These are phyloP conservation scores for Artemisia annua DNA, from an alignment of 129 eudicot genomes.

Conservation along the genomic window DNA sequence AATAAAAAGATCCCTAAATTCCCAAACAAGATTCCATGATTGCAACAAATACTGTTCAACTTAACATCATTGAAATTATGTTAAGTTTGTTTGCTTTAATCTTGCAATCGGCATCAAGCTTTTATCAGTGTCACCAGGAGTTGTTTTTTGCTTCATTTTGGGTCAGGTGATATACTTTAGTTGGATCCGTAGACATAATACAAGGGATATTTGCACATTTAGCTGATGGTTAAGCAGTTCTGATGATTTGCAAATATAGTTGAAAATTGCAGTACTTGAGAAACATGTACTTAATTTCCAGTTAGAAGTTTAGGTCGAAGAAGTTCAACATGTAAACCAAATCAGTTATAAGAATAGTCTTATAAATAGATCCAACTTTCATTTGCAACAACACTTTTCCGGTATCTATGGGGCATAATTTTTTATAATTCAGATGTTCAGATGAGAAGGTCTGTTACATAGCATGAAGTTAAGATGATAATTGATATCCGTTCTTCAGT, in stretches of 20 bases:
- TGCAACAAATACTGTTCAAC: background rate
- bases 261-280: too few relatives aligned
- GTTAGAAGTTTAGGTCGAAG: too few relatives aligned
- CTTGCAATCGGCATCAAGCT: background rate
- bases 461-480: background rate
- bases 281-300: too few relatives aligned
- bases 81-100: background rate
- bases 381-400: constrained; percentile 7
- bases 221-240: too few relatives aligned
- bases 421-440: constrained; percentile 17
- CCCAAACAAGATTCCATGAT: background rate
- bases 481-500: constrained; percentile 8
- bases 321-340: background rate
- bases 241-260: too few relatives aligned
- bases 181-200: too few relatives aligned
- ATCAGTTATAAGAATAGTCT: constrained; percentile 5
- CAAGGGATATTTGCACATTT: too few relatives aligned
- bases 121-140: background rate
- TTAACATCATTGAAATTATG: background rate
- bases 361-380: constrained; percentile 6
- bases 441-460: constrained; percentile 12
- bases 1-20: background rate
- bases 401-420: background rate
- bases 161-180: too few relatives aligned
- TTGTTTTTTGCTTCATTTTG: constrained; percentile 8